phyloP scores from a whole-genome alignment of 768 basidiomycete species.

The Pulveroboletus sp. region DNA sequence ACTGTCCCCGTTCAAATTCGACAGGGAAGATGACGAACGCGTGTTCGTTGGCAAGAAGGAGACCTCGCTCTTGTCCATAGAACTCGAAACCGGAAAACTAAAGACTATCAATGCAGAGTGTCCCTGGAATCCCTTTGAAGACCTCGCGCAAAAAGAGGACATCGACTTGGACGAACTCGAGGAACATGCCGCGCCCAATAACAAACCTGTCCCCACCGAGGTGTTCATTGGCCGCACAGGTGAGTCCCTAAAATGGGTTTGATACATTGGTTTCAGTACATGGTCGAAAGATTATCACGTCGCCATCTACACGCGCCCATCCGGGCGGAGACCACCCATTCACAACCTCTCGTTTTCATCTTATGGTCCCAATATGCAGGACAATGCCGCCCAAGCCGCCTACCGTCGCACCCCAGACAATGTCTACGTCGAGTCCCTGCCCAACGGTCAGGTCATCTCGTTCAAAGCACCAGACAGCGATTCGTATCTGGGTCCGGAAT shows the following conservation, averaged over 20 bases:
- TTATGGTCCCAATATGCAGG: slow-evolving; percentile 91
- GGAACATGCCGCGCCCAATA: slow-evolving; percentile 37
- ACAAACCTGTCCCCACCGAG: slow-evolving; percentile 34
- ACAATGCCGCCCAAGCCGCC: slow-evolving; percentile 63
- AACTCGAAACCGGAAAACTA: slow-evolving; percentile 77
- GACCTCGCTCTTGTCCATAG: slow-evolving; percentile 73
- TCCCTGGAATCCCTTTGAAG: slow-evolving; percentile 69
- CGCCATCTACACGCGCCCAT: slow-evolving; percentile 64
- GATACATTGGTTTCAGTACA: slow-evolving; percentile 3
- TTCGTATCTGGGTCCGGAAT: slow-evolving; percentile 30
- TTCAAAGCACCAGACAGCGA: slow-evolving; percentile 49
- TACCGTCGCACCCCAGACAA: slow-evolving; percentile 80
- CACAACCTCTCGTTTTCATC: slow-evolving; percentile 90
- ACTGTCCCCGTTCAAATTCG: slow-evolving; percentile 78
- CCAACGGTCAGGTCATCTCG: slow-evolving; percentile 75
- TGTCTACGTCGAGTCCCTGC: slow-evolving; percentile 75
- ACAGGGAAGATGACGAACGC: slow-evolving; percentile 50
- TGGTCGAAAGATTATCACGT: slow-evolving; percentile 76
- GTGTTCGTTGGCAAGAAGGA: slow-evolving; percentile 91
- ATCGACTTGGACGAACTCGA: slow-evolving; percentile 62
- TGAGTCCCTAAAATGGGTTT: slow-evolving; percentile 28
- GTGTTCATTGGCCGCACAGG: slow-evolving; percentile 69
- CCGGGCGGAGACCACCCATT: slow-evolving; percentile 41
- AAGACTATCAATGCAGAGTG: slow-evolving; percentile 77
- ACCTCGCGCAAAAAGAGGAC: slow-evolving; percentile 41